phyloP scores from a whole-genome alignment of 129 eudicot genomes.

The Kitagawia praeruptora region DNA sequence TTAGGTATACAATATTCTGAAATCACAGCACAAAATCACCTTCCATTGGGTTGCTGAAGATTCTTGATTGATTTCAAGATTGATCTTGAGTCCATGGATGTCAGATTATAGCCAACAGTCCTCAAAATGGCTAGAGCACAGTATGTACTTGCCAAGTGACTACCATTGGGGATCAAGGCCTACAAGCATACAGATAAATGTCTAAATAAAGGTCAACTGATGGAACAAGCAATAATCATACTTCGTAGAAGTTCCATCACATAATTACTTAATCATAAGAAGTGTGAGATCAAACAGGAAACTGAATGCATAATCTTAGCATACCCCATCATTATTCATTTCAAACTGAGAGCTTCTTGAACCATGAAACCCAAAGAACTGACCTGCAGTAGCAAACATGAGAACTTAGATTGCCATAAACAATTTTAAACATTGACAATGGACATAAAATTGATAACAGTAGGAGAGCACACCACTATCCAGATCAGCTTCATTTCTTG shows the following conservation, averaged over 20 bases:
- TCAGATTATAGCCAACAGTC: constrained; percentile 66
- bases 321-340: constrained; percentile 45
- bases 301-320: constrained; percentile 17
- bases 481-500: constrained; percentile 40
- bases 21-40: constrained; percentile 31
- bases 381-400: constrained; percentile 39
- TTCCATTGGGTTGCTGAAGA: constrained; percentile 86
- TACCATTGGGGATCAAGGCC: constrained; percentile 58
- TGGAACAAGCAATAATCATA: background rate
- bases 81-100: constrained; percentile 38
- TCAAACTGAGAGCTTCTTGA: constrained; percentile 81
- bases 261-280: background rate
- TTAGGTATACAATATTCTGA: background rate
- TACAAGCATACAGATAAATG: constrained; percentile 23
- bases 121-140: constrained; percentile 91
- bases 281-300: background rate
- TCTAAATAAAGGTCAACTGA: constrained; percentile 1
- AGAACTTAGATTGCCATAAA: background rate
- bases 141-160: constrained; percentile 96
- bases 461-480: constrained; percentile 38
- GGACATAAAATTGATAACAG: background rate
- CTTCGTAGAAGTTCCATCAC: background rate
- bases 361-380: constrained; percentile 90
- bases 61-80: constrained; percentile 65
- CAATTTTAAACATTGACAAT: background rate